Percentiles rank a stretch among this genome's conserved stretches.
Conservation (phyloP, 2,329 filamentous ascomycete genomes). For the Phyllosticta citribraziliensis region DNA sequence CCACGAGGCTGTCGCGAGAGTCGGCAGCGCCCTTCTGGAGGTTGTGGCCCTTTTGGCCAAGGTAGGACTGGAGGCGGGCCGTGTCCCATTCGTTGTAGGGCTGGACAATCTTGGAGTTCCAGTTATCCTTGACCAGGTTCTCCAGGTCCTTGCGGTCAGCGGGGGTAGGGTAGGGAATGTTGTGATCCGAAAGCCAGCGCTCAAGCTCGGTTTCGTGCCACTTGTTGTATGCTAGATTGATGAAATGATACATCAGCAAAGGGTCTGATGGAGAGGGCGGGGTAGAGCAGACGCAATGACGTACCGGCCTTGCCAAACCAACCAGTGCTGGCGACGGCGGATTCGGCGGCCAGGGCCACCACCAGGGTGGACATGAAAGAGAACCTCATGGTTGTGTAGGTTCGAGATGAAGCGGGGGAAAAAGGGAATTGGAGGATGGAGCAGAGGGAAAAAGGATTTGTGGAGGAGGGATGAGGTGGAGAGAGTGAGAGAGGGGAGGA, state of each 20-base stretch:
- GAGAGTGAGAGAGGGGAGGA: constrained; percentile 10
- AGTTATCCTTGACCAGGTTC: constrained; percentile 78
- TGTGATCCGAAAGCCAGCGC: constrained; percentile 88
- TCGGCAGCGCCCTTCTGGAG: constrained; percentile 56
- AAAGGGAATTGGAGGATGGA: constrained; percentile 9
- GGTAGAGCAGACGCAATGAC: constrained; percentile 21
- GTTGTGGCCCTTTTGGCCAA: constrained; percentile 62
- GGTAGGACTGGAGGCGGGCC: constrained; percentile 56
- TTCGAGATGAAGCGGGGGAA: neutral
- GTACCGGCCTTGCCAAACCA: constrained; percentile 83
- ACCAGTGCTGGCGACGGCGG: constrained; percentile 55
- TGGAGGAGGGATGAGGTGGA: constrained; percentile 8
- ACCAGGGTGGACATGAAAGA: constrained; percentile 57
- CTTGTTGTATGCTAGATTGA: constrained; percentile 74
- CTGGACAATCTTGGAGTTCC: constrained; percentile 64
- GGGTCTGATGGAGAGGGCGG: neutral
- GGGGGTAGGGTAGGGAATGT: constrained; percentile 80
- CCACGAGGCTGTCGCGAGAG: constrained; percentile 58
- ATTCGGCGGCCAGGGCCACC: constrained; percentile 61
- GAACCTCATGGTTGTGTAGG: constrained; percentile 59
- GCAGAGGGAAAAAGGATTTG: neutral
- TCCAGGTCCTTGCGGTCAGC: constrained; percentile 93
- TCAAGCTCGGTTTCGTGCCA: constrained; percentile 98
- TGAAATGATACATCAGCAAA: constrained; percentile 4
- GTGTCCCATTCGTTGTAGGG: constrained; percentile 73